These are phyloP conservation scores for Diaporthe amygdali DNA, from an alignment of 2,329 filamentous ascomycete genomes.

Conservation along the genomic window DNA sequence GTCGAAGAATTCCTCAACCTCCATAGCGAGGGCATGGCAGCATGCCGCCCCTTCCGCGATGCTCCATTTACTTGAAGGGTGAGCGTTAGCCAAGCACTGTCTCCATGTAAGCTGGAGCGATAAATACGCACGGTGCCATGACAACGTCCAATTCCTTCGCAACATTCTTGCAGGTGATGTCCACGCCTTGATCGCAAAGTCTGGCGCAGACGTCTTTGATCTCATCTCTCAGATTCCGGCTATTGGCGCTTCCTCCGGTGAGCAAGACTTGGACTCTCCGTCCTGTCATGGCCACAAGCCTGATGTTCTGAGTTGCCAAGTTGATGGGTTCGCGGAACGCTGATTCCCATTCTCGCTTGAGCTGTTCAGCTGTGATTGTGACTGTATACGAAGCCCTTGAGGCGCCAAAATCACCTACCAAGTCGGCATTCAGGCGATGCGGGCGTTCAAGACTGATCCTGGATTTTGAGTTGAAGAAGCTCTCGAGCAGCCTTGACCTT, in stretches of 20 bases:
- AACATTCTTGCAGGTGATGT: not conserved
- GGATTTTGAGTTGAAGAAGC: not conserved
- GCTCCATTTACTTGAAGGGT: not conserved
- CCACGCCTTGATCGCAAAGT: not conserved
- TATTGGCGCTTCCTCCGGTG: not conserved
- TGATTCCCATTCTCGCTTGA: not conserved
- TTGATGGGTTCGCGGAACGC: conserved; percentile 5
- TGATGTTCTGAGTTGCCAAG: not conserved
- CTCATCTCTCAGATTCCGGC: not conserved
- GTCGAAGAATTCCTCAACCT: conserved; percentile 3
- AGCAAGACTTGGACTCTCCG: not conserved
- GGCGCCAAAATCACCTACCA: not conserved
- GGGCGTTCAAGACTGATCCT: not conserved
- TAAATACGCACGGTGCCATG: not conserved
- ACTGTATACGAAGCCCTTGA: not conserved
- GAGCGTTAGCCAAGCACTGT: no score
- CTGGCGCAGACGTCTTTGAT: not conserved
- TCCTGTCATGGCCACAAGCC: not conserved
- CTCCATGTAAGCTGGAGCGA: no score
- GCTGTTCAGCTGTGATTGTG: not conserved
- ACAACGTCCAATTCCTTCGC: not conserved
- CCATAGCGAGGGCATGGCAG: not conserved
- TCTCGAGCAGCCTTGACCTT: not conserved
- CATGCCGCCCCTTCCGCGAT: not conserved
- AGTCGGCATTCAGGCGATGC: not conserved